phyloP scores from a whole-genome alignment of 192 early-diverging fungal genomes.

The Cetraspora pellucida region DNA sequence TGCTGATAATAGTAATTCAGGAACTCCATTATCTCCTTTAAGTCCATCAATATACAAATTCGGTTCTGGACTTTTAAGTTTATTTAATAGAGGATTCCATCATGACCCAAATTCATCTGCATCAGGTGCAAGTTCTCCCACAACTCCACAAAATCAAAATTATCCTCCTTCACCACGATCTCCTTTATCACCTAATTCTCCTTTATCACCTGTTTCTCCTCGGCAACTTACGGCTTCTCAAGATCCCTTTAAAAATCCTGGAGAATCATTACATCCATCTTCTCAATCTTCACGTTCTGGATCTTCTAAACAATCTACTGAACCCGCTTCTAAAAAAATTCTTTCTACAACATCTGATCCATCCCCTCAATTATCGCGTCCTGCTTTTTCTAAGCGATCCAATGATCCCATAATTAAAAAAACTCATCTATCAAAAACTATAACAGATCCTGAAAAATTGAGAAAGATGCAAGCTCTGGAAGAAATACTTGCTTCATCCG shows the following conservation, averaged over 20 bases:
- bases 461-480: conserved; percentile 11
- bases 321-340: too few species aligned
- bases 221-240: background rate
- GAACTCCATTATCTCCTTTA: background rate
- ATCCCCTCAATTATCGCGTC: too few species aligned
- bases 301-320: too few species aligned
- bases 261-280: background rate
- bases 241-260: background rate
- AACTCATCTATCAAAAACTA: background rate
- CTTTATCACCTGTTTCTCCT: background rate
- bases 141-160: background rate
- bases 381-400: too few species aligned
- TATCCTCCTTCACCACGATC: background rate
- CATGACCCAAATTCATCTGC: background rate
- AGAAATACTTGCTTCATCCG: background rate
- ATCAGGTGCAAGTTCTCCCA: background rate
- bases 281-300: too few species aligned
- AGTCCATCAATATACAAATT: background rate
- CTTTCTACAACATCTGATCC: too few species aligned
- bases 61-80: conserved; percentile 4
- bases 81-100: background rate
- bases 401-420: too few species aligned
- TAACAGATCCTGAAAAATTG: background rate
- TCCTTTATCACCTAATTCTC: background rate
- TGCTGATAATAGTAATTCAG: background rate